Conservation (phyloP, 2,329 filamentous ascomycete species). For the Epichloe coenophiala region DNA sequence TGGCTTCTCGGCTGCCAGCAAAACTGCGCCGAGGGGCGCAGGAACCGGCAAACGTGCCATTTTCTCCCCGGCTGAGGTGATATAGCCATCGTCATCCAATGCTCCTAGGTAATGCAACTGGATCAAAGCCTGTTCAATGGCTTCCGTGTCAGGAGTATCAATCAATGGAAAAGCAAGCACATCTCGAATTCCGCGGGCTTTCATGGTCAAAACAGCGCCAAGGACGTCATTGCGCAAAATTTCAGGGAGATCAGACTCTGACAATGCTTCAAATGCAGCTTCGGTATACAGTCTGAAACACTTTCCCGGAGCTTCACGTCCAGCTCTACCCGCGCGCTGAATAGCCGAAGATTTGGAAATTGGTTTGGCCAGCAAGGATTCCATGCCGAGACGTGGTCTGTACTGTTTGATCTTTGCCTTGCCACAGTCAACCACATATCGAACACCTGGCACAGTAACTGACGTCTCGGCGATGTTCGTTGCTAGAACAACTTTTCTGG, state of each 20-base stretch:
- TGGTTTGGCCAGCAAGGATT: slow-evolving; percentile 78
- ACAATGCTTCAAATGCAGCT: slow-evolving; percentile 53
- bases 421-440: slow-evolving; percentile 82
- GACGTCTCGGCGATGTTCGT: slow-evolving; percentile 99
- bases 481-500: slow-evolving; percentile 78
- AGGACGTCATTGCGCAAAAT: slow-evolving; percentile 83
- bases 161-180: slow-evolving; percentile 74
- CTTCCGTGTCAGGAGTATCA: slow-evolving; percentile 63
- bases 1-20: slow-evolving; percentile 63
- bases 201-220: slow-evolving; percentile 81
- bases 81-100: slow-evolving; percentile 54
- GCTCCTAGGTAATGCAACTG: slow-evolving; percentile 71
- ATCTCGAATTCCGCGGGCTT: slow-evolving; percentile 74
- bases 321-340: slow-evolving; percentile 81
- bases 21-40: slow-evolving; percentile 65
- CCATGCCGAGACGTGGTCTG: slow-evolving; percentile 68
- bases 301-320: slow-evolving; percentile 80
- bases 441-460: slow-evolving; percentile 85
- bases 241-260: slow-evolving; percentile 69
- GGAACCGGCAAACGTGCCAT: slow-evolving; percentile 78
- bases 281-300: slow-evolving; percentile 86
- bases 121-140: slow-evolving; percentile 68
- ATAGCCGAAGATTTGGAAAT: slow-evolving; percentile 91
- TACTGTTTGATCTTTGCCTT: slow-evolving; percentile 94
- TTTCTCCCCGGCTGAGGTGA: slow-evolving; percentile 60